Evolutionary conservation across 2,329 filamentous ascomycete genomes (phyloP), one percentile per base, ranked within the genome.

Genomic region (Colletotrichum navitas): DNA sequence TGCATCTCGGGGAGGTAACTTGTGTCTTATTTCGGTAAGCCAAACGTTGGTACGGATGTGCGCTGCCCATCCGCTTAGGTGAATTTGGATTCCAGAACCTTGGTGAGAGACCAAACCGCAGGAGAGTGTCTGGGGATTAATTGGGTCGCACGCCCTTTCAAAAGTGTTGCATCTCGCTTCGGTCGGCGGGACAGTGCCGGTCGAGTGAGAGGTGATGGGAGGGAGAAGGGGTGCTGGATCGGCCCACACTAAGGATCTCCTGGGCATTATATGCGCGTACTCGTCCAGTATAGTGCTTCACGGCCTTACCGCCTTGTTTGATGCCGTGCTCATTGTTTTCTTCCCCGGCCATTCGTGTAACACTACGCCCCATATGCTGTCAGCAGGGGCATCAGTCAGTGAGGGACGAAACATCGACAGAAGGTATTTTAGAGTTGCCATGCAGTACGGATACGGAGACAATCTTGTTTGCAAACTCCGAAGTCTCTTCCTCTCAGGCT

Each of bases 151-250:
- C 45, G 39, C 51, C n/a, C 56, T 34, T 52, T 63, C 56, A 32
- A 41, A 51, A 32, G 29, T 63, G 24, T 41, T 55, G 59, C 51
- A 68, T 68, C 68, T 71, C 65, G 68, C 68, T 71, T 60, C 56
- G 36, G 52, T n/a, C 68, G 67, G 56, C 55, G 26, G 68, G 18
- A 54, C n/a, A 24, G 47, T 67, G 56, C 51, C 56, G 65, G 64
- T 43, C 59, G 60, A 60, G 39, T 60, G 52, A 68, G 59, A 71
- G 69, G 16, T 71, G 65, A 68, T 59, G 52, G 49, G n/a, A 32
- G 12, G 5, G 29, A 29, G 29, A 32, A 49, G 47, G 39, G 43
- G 34, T 52, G 43, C 41, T 52, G 49, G 26, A 18, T 55, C 45
- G 45, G n/a, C 21, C 16, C 59, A 26, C 26, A 29, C 39, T 60